Evolutionary conservation across 306 rosid genomes (phyloP).

Genomic region (Inga laurina): DNA sequence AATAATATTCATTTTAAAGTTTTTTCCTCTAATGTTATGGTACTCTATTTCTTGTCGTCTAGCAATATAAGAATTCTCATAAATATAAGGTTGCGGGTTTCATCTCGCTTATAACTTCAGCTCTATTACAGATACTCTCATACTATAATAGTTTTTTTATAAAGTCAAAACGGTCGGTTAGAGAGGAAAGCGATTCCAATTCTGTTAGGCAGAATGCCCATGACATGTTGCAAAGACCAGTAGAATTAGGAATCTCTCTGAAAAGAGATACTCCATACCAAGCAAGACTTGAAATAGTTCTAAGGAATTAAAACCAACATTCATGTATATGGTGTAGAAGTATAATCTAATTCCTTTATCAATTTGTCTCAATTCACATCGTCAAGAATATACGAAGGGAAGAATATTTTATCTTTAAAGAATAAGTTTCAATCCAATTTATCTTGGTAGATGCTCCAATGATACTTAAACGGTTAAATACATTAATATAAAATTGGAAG

Average conservation of each 20-base stretch:
- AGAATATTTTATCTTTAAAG: neutral
- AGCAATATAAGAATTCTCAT: too few relatives aligned
- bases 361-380: neutral
- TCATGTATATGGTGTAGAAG: neutral
- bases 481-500: neutral
- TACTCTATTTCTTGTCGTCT: too few relatives aligned
- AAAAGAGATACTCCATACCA: neutral
- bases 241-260: neutral
- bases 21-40: too few relatives aligned
- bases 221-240: neutral
- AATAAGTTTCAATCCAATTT: neutral
- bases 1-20: too few relatives aligned
- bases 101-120: too few relatives aligned
- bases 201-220: neutral
- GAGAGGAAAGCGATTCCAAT: neutral
- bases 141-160: too few relatives aligned
- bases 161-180: neutral
- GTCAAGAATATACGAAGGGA: neutral
- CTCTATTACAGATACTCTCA: too few relatives aligned
- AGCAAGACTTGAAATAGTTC: neutral
- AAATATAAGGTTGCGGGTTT: too few relatives aligned
- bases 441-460: neutral
- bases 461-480: neutral
- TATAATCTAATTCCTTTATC: neutral
- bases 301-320: neutral